Evolutionary conservation across 495 filamentous ascomycete genomes (phyloP), one percentile per base, ranked within the genome.

Genomic region (Astrothelium subdiscretum): DNA sequence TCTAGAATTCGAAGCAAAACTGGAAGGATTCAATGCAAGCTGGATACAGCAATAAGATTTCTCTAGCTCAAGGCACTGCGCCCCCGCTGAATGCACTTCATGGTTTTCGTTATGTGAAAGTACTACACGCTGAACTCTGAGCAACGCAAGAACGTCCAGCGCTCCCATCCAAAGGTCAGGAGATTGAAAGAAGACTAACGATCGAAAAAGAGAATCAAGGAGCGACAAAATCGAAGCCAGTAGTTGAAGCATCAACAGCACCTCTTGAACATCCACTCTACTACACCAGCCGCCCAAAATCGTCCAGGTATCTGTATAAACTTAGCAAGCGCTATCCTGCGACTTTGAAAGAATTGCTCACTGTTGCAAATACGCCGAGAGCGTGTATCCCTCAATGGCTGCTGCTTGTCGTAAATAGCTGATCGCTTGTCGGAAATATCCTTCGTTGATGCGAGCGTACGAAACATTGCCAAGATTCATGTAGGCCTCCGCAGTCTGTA

Each of bases 381-480:
- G 69, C 8, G 42, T 65, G 64, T 79, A 80, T 8, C 70, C 75
- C 29, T 69, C 70, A 6, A 75, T 70, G 11, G 68, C 63, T 26
- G 66, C 61, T 3, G 80, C 79, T 35, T 65, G 62, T 29, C 76
- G 73, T n/a, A 83, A 71, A 68, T 80, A 77, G 22, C 57, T 64
- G 27, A 83, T 60, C 12, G 80, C 79, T 61, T 75, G 68, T 52
- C 68, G 68, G 64, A 81, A 83, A 51, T 79, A 71, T 8, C 67
- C 70, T 51, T 76, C 72, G 59, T 75, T 78, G 38, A 69, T 70
- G 18, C 74, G 71, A 20, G 76, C 51, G 18, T 67, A 68, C 13
- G 78, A 79, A 11, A 80, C 78, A 64, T 81, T 81, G 31, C 79
- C 80, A 12, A 81, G 66, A 48, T 73, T 77, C 74, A 82, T 82